Base-by-base conservation (phyloP, 805 yeast genomes). In the Yarrowia porcina region DNA sequence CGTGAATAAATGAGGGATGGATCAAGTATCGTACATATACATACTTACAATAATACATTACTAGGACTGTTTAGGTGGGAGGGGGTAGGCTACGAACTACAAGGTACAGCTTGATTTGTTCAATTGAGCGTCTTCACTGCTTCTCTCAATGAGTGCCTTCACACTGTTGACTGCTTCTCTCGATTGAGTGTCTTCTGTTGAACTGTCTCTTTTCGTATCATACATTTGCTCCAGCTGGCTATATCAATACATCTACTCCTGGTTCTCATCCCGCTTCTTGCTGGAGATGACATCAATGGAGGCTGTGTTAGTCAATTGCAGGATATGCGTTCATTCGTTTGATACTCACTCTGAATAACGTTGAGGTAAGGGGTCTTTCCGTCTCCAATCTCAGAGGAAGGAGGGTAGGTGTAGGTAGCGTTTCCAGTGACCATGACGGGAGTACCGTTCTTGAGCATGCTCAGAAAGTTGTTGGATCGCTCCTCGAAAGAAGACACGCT, bases 291-390 rank as follows among this genome's bases (percentile, higher is more conserved):
- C 47, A 23, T 56, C 49, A 15, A 56, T 56, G 38, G 61, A 56
- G 38, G 47, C 61, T 56, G 39, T 18, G 61, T 56, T 56, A 56
- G 61, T 38, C 52, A 45, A 45, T 45, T 45, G 56, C 12, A n/a
- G n/a, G n/a, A n/a, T n/a, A n/a, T n/a, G n/a, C n/a, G n/a, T n/a
- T n/a, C n/a, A n/a, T n/a, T n/a, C n/a, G n/a, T n/a, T n/a, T n/a
- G 38, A 49, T 56, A 56, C 61, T 56, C 20, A 56, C 61, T 39
- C 49, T 56, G 61, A 12, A 21, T 41, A 15, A 56, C 61, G 20
- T 30, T 28, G 17, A 56, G 49, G 39, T 39, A 39, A 21, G 61
- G 49, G 25, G n/a, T 2, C 49, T 56, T 56, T 15, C 39, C 49
- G n/a, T 41, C 49, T n/a, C 49, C 61, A 12, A 20, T 13, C 44